Percentiles rank a stretch among this genome's conserved stretches.
These are phyloP conservation scores for Alternaria viburni DNA, from an alignment of 2,329 filamentous ascomycete genomes.

Conservation along the genomic window DNA sequence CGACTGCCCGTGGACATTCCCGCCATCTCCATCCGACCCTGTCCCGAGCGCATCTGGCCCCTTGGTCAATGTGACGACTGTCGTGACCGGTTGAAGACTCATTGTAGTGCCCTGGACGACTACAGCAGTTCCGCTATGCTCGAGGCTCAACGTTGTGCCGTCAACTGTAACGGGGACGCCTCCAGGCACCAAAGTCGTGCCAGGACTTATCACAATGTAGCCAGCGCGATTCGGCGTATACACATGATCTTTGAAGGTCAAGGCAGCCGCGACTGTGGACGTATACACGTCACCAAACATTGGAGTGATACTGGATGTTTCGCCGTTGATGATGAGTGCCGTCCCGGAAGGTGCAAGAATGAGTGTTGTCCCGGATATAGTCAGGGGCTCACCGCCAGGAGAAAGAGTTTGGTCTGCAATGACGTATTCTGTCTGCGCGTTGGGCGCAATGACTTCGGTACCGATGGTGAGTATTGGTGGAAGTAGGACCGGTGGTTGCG, in stretches of 20 bases:
- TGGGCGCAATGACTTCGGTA: conserved; percentile 28
- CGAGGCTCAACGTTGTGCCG: conserved; percentile 43
- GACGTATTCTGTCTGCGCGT: conserved; percentile 33
- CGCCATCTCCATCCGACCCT: not conserved
- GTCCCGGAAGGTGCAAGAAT: conserved; percentile 45
- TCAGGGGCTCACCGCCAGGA: conserved; percentile 44
- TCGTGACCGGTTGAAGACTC: conserved; percentile 27
- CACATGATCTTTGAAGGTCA: conserved; percentile 45
- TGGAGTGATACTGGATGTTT: conserved; percentile 27
- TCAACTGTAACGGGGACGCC: conserved; percentile 43
- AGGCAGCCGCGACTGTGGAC: conserved; percentile 30
- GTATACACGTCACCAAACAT: conserved; percentile 28
- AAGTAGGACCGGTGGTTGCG: conserved; percentile 11
- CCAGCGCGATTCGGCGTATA: conserved; percentile 54
- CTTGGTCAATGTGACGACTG: conserved; percentile 25
- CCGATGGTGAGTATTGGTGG: conserved; percentile 30
- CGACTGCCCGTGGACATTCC: not conserved
- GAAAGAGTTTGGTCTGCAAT: conserved; percentile 40
- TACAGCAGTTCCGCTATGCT: conserved; percentile 33
- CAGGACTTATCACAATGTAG: conserved; percentile 50
- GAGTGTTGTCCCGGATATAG: conserved; percentile 44
- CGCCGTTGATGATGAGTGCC: conserved; percentile 46
- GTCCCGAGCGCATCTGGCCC: not conserved
- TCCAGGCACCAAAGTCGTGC: conserved; percentile 46
- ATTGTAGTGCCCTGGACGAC: conserved; percentile 35